Conservation (phyloP, 148 eudicot species). For the Spergularia bocconei region DNA sequence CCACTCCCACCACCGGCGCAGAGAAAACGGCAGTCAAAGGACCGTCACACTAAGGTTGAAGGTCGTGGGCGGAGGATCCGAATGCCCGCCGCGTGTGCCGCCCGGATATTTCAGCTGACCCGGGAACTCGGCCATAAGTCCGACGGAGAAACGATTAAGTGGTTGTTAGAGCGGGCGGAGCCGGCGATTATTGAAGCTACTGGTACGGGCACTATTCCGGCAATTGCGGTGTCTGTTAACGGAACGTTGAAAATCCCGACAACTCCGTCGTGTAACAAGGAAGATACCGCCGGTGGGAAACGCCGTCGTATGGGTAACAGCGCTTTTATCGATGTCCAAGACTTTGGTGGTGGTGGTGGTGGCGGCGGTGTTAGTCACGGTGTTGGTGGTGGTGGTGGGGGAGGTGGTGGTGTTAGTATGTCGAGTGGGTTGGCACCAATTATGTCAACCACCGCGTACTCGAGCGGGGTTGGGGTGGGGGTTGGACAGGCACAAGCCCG, state of each 20-base stretch:
- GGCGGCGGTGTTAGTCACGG: background rate
- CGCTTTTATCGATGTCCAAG: slow-evolving; percentile 48
- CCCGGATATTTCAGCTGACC: slow-evolving; percentile 82
- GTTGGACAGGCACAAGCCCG: slow-evolving; percentile 15
- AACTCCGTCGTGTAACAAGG: slow-evolving; percentile 24
- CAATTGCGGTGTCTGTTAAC: slow-evolving; percentile 90
- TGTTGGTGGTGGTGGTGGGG: background rate
- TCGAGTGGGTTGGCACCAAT: slow-evolving; percentile 55
- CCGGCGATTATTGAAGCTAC: slow-evolving; percentile 85
- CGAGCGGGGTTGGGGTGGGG: background rate
- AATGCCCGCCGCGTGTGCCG: slow-evolving; percentile 90
- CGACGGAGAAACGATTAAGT: slow-evolving; percentile 75
- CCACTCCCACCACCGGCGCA: background rate
- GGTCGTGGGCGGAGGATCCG: slow-evolving; percentile 84
- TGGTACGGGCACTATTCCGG: slow-evolving; percentile 86
- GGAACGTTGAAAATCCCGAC: slow-evolving; percentile 83
- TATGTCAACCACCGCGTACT: slow-evolving; percentile 21
- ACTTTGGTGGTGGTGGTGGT: background rate
- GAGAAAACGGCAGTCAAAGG: slow-evolving; percentile 62
- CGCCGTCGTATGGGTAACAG: slow-evolving; percentile 45
- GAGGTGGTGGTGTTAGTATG: slow-evolving; percentile 11
- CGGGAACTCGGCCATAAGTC: slow-evolving; percentile 79
- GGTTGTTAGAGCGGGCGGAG: slow-evolving; percentile 84
- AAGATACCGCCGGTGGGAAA: slow-evolving; percentile 25
- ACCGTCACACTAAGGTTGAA: slow-evolving; percentile 90